These are phyloP conservation scores for Oidiodendron maius DNA, from an alignment of 495 filamentous ascomycete genomes.

Conservation along the genomic window DNA sequence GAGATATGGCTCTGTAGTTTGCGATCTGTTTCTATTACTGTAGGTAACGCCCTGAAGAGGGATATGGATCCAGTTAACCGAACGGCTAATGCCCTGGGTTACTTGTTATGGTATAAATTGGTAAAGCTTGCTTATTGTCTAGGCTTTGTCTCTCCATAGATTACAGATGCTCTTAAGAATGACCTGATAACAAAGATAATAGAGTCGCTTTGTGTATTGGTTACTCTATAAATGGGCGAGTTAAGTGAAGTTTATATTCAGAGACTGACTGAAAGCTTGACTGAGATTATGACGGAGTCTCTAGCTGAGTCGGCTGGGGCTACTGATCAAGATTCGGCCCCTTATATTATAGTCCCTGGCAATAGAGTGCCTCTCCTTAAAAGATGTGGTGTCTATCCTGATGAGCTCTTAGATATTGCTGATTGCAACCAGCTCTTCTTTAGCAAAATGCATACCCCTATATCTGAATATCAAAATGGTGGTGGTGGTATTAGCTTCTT, in stretches of 20 bases:
- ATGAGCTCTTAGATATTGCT: constrained; percentile 1
- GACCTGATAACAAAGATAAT: constrained; percentile 2
- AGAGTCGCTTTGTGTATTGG: too few relatives aligned
- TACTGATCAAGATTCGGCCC: neutral
- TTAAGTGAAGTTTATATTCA: constrained; percentile 6
- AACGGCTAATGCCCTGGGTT: too few relatives aligned
- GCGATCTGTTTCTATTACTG: constrained; percentile 6
- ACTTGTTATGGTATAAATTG: constrained; percentile 2
- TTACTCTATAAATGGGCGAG: neutral
- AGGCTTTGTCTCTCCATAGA: constrained; percentile 5
- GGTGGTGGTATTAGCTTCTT: constrained; percentile 15
- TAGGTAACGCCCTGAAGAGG: neutral
- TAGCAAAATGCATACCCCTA: constrained; percentile 10
- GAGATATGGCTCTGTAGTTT: constrained; percentile 9
- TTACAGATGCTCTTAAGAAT: constrained; percentile 1
- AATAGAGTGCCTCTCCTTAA: neutral
- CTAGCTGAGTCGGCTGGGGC: neutral
- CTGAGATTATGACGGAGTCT: constrained; percentile 1
- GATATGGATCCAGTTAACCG: too few relatives aligned
- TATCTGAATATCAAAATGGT: constrained; percentile 1
- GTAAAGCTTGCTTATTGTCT: constrained; percentile 5
- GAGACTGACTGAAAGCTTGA: neutral
- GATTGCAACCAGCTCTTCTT: constrained; percentile 14
- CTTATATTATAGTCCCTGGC: constrained; percentile 3
- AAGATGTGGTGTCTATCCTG: constrained; percentile 2